Evolutionary conservation across 2,329 filamentous ascomycete genomes (phyloP), one percentile per base, ranked within the genome.

Genomic region (Clarireedia hainanense): DNA sequence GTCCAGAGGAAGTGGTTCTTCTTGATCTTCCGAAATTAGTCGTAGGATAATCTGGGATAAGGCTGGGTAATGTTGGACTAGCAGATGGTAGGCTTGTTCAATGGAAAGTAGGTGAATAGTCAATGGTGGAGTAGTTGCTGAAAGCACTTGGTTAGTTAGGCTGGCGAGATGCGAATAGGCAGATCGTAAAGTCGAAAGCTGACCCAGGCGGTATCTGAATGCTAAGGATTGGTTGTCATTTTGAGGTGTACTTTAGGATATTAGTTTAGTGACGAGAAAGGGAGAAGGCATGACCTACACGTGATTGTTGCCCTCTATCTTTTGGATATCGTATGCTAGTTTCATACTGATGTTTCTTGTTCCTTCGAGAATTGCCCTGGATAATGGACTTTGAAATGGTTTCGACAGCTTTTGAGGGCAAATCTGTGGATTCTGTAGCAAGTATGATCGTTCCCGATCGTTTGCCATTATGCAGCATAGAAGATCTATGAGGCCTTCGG

Each of bases 381-480:
- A 58, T 20, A 67, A 40, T n/a, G 55, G 48, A 3, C 60, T 55
- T 50, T 51, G 17, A 36, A 64, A 59, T 1, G 50, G 34, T 24
- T 51, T 40, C 5, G 24, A 20, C 5, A 58, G 49, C n/a, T 47
- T 56, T 34, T 64, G 63, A 3, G 63, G 37, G 36, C 61, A 64
- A 20, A 53, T 34, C 6, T 20, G 14, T 6, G 14, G 50, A 47
- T 36, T 17, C 12, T 20, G 46, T 20, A 23, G 15, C 26, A 67
- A 42, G 47, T 58, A 64, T 27, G 27, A 51, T 30, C 26, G 47
- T 40, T 67, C 64, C 34, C 60, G 54, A 7, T 46, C 34, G 47
- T 65, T 69, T 15, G 60, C 64, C 30, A 66, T 53, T 58, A 68
- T 64, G 40, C 62, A 66, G 15, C 61, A 57, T 26, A 69, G 47